Conservation (phyloP, 1,284 basidiomycete species). For the Trichosporon ovoides region DNA sequence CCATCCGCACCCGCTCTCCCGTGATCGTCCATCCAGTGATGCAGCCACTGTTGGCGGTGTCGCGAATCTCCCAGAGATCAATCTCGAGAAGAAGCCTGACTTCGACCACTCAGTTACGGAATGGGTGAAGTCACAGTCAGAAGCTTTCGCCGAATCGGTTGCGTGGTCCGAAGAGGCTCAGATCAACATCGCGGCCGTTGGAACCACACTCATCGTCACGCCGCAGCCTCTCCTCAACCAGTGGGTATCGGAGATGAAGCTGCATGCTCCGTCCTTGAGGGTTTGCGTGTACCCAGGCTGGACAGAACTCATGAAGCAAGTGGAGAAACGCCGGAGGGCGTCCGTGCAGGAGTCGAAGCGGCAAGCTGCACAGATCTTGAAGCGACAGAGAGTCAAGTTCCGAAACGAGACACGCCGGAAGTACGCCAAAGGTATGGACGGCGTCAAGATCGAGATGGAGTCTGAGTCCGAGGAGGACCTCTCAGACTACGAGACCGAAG, state of each 20-base stretch:
- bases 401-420: constrained; percentile 35
- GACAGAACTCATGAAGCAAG: constrained; percentile 44
- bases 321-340: constrained; percentile 28
- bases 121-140: background rate
- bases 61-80: background rate
- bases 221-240: constrained; percentile 72
- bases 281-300: constrained; percentile 78
- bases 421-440: constrained; percentile 28
- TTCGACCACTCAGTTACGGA: background rate
- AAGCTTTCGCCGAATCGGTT: constrained; percentile 26
- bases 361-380: constrained; percentile 19
- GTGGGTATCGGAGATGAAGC: constrained; percentile 73
- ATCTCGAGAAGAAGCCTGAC: background rate
- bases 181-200: constrained; percentile 63
- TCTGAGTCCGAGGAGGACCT: constrained; percentile 50
- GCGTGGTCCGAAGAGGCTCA: constrained; percentile 60
- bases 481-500: constrained; percentile 12
- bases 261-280: constrained; percentile 69
- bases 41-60: no score
- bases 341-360: background rate
- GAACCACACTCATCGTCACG: constrained; percentile 78
- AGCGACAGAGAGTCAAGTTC: constrained; percentile 28
- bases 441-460: constrained; percentile 43
- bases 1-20: constrained; percentile 58
- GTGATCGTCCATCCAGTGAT: background rate